A percentile compares a stretch with the other conserved stretches of the same genome.
phyloP scores from a whole-genome alignment of 495 filamentous ascomycete species.

The Penicillium ochrochloron region DNA sequence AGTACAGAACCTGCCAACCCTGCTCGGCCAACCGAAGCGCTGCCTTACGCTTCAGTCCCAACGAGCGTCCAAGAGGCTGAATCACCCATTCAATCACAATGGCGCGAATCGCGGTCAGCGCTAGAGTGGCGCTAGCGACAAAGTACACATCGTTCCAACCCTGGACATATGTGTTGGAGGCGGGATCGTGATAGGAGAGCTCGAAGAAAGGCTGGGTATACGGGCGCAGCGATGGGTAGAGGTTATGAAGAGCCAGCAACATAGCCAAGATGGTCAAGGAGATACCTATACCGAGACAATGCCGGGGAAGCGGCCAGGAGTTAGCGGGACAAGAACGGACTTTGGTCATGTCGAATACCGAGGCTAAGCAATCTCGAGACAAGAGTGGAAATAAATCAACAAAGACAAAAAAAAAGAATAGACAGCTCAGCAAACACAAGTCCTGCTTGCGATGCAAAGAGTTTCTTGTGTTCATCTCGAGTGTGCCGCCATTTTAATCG shows the following conservation, averaged over 20 bases:
- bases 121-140: slow-evolving; percentile 76
- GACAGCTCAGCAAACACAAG: background rate
- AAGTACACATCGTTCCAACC: slow-evolving; percentile 82
- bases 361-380: background rate
- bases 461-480: background rate
- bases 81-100: slow-evolving; percentile 85
- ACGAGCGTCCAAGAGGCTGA: slow-evolving; percentile 68
- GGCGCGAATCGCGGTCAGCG: slow-evolving; percentile 86
- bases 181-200: slow-evolving; percentile 77
- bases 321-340: slow-evolving; percentile 24
- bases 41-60: slow-evolving; percentile 74
- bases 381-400: background rate
- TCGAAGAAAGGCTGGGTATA: slow-evolving; percentile 84
- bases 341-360: slow-evolving; percentile 13
- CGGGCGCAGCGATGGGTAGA: slow-evolving; percentile 75
- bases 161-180: slow-evolving; percentile 67
- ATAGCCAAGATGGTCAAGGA: slow-evolving; percentile 78
- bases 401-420: background rate
- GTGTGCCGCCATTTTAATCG: background rate
- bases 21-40: slow-evolving; percentile 87
- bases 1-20: slow-evolving; percentile 86
- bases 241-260: slow-evolving; percentile 75
- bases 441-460: background rate
- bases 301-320: background rate
- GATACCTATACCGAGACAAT: slow-evolving; percentile 58